Conservation (phyloP, 805 yeast genomes). For the Ogataea siamensis region DNA sequence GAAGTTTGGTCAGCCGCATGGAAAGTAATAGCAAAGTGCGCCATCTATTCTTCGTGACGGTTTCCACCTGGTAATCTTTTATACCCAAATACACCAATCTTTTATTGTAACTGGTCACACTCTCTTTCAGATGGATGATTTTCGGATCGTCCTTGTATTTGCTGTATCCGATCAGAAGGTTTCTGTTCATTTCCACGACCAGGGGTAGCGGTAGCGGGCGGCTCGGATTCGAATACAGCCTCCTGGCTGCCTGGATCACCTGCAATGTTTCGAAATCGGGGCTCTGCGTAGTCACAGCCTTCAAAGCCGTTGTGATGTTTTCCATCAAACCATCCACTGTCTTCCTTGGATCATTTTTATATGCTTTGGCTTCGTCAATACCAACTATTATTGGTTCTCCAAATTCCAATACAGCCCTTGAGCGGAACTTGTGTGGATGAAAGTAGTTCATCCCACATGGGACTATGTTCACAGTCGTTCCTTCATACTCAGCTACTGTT, state of each 20-base stretch:
- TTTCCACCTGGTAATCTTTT: conserved; percentile 69
- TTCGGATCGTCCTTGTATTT: conserved; percentile 70
- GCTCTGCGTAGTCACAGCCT: conserved; percentile 80
- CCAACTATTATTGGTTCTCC: conserved; percentile 78
- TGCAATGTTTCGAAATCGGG: conserved; percentile 86
- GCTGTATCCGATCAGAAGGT: conserved; percentile 79
- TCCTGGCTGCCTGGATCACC: conserved; percentile 89
- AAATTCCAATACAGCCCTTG: conserved; percentile 92
- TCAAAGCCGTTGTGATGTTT: conserved; percentile 62
- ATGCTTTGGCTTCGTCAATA: conserved; percentile 57
- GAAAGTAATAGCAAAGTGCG: conserved; percentile 52
- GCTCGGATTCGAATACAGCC: conserved; percentile 75
- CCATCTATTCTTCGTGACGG: conserved; percentile 47
- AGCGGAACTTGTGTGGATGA: conserved; percentile 92
- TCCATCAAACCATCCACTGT: conserved; percentile 70
- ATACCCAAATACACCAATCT: conserved; percentile 61
- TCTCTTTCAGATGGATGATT: conserved; percentile 56
- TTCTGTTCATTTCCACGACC: conserved; percentile 86
- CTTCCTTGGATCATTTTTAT: conserved; percentile 61
- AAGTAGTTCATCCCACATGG: conserved; percentile 98
- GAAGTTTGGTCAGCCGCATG: conserved; percentile 53
- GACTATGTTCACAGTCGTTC: conserved; percentile 74
- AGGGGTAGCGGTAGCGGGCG: conserved; percentile 74
- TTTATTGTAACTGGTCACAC: conserved; percentile 68
- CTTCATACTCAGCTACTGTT: conserved; percentile 67